phyloP scores from a whole-genome alignment of 768 basidiomycete species.

The Boletus edulis region DNA sequence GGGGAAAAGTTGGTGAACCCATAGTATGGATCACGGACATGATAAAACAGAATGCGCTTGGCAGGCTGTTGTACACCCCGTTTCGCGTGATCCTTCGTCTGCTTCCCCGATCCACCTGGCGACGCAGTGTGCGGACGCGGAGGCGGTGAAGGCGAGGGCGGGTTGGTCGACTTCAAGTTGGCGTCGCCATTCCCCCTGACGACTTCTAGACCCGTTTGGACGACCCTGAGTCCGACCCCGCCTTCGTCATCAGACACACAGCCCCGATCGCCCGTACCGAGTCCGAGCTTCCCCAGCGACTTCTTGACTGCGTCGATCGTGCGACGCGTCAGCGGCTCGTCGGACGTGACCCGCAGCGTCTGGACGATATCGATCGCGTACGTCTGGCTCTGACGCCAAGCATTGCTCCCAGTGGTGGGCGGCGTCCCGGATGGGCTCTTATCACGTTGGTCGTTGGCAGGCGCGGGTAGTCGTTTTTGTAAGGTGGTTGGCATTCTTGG shows the following conservation, averaged over 20 bases:
- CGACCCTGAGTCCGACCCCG: slow-evolving; percentile 23
- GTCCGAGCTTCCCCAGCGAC: slow-evolving; percentile 22
- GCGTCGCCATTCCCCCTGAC: slow-evolving; percentile 8
- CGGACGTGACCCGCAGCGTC: slow-evolving; percentile 27
- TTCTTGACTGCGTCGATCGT: slow-evolving; percentile 32
- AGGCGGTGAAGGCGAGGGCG: background rate
- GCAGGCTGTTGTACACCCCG: slow-evolving; percentile 6
- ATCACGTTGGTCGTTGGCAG: slow-evolving; percentile 6
- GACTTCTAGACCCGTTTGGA: slow-evolving; percentile 26
- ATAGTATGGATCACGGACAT: slow-evolving; percentile 33
- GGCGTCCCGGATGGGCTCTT: slow-evolving; percentile 6
- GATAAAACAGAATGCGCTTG: slow-evolving; percentile 32
- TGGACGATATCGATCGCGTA: slow-evolving; percentile 32
- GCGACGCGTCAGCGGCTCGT: slow-evolving; percentile 25
- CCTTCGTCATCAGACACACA: slow-evolving; percentile 29
- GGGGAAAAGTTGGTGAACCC: slow-evolving; percentile 46
- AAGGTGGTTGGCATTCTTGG: slow-evolving; percentile 17
- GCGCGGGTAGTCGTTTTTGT: slow-evolving; percentile 17
- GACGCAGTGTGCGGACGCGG: slow-evolving; percentile 24
- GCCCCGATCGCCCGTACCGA: slow-evolving; percentile 26
- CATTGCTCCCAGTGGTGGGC: background rate
- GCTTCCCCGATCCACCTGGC: slow-evolving; percentile 12
- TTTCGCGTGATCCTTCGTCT: slow-evolving; percentile 4
- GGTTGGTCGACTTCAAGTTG: background rate
- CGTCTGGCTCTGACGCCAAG: slow-evolving; percentile 10